Conservation (phyloP, 768 basidiomycete genomes). For the Lactarius vividus region DNA sequence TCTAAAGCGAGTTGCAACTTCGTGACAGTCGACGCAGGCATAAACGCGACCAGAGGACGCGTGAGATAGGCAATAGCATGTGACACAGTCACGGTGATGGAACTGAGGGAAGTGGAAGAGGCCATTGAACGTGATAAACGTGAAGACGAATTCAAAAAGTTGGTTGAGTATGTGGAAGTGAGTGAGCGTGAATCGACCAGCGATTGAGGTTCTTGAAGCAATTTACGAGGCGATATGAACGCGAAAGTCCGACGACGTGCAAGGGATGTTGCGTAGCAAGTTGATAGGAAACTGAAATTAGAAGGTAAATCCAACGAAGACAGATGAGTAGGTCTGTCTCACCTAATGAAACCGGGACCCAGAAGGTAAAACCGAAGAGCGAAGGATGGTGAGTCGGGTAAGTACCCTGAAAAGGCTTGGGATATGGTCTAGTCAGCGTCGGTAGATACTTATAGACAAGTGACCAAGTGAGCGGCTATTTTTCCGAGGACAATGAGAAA, state of each 20-base stretch:
- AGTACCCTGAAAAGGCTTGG: conserved; percentile 20
- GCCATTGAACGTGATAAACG: conserved; percentile 19
- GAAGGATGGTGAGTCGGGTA: conserved; percentile 5
- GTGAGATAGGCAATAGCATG: conserved; percentile 76
- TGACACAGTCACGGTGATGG: conserved; percentile 64
- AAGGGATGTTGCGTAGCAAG: conserved; percentile 33
- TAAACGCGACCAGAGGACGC: conserved; percentile 53
- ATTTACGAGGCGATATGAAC: conserved; percentile 32
- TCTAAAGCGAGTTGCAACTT: conserved; percentile 72
- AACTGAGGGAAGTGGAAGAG: conserved; percentile 37
- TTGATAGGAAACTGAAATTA: conserved; percentile 14
- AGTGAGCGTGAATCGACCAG: conserved; percentile 54
- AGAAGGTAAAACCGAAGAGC: conserved; percentile 23
- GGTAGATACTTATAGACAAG: conserved; percentile 34
- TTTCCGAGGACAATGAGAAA: conserved; percentile 33
- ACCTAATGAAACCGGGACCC: conserved; percentile 12
- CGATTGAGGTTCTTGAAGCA: conserved; percentile 48
- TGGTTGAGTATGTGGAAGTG: conserved; percentile 32
- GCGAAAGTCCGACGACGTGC: conserved; percentile 23
- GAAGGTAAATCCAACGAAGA: conserved; percentile 1
- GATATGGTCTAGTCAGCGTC: background rate
- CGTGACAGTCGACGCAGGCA: conserved; percentile 59
- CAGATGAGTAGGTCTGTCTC: background rate
- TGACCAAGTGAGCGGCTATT: conserved; percentile 20
- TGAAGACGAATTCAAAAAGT: conserved; percentile 19